Evolutionary conservation across 768 basidiomycete genomes (phyloP).

Genomic region (Boletus sp.): DNA sequence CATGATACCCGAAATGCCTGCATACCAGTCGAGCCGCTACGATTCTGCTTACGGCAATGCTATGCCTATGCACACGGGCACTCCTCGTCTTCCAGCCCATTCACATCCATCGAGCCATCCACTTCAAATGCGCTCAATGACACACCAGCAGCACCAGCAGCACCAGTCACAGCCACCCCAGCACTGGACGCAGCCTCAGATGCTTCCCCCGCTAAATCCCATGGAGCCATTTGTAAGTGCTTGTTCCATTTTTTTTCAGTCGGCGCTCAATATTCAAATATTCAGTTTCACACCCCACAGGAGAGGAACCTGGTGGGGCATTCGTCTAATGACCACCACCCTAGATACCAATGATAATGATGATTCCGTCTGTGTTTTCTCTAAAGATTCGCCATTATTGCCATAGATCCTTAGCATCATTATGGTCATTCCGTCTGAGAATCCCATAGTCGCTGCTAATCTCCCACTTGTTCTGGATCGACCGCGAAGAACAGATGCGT

Average conservation of each 20-base stretch:
- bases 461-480: conserved; percentile 40
- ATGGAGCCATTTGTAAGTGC: conserved; percentile 65
- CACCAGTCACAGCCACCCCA: conserved; percentile 34
- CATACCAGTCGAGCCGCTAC: conserved; percentile 53
- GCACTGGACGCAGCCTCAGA: conserved; percentile 52
- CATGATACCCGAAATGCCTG: conserved; percentile 56
- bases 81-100: conserved; percentile 37
- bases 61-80: conserved; percentile 26
- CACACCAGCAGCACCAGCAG: conserved; percentile 21
- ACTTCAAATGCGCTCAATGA: conserved; percentile 49
- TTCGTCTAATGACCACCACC: conserved; percentile 44
- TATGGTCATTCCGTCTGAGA: conserved; percentile 45
- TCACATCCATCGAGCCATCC: conserved; percentile 29
- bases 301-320: conserved; percentile 49
- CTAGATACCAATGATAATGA: conserved; percentile 50
- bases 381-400: conserved; percentile 41
- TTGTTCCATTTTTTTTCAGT: background rate
- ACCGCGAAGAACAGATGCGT: conserved; percentile 33
- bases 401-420: conserved; percentile 45
- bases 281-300: conserved; percentile 34
- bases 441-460: conserved; percentile 41
- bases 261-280: conserved; percentile 5
- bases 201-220: conserved; percentile 46
- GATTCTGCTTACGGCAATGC: conserved; percentile 46
- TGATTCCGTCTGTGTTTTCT: conserved; percentile 28